phyloP scores from a whole-genome alignment of 805 yeast species.

The Ogataea henricii region DNA sequence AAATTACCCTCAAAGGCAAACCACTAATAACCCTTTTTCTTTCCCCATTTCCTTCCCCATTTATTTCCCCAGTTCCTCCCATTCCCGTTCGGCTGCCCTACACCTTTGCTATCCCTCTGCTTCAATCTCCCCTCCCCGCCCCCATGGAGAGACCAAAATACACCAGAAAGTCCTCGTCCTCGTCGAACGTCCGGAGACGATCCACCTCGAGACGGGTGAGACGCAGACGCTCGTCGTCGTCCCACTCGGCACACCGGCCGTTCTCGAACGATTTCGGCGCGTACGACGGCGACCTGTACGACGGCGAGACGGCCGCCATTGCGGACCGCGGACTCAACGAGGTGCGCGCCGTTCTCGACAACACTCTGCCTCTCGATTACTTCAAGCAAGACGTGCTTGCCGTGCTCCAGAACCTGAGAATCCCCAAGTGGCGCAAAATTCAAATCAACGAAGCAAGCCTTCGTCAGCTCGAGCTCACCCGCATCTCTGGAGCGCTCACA shows the following conservation, averaged over 20 bases:
- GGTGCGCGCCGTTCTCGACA: conserved; percentile 65
- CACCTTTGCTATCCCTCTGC: too few species aligned
- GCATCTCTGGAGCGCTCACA: conserved; percentile 92
- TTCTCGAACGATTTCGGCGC: conserved; percentile 17
- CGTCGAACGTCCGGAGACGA: conserved; percentile 22
- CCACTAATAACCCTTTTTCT: too few species aligned
- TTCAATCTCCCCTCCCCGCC: not conserved
- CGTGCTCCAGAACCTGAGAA: conserved; percentile 59
- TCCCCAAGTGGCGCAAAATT: conserved; percentile 79
- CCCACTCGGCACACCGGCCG: conserved; percentile 24
- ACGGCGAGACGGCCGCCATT: not conserved
- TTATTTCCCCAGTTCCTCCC: too few species aligned
- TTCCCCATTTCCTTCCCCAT: too few species aligned
- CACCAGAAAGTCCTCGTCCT: conserved; percentile 23
- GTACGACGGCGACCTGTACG: conserved; percentile 9
- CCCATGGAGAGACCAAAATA: conserved; percentile 29
- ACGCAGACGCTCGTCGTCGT: conserved; percentile 29
- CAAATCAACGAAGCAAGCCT: conserved; percentile 36
- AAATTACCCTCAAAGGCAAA: too few species aligned
- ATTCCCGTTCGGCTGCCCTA: too few species aligned
- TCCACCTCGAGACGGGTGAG: conserved; percentile 26
- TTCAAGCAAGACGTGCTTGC: conserved; percentile 79
- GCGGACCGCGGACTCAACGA: conserved; percentile 20
- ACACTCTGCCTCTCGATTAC: conserved; percentile 78
- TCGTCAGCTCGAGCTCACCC: conserved; percentile 50